Evolutionary conservation across 2,329 filamentous ascomycete genomes (phyloP), one percentile per base, ranked within the genome.

Genomic region (Aureobasidium melanogenum): DNA sequence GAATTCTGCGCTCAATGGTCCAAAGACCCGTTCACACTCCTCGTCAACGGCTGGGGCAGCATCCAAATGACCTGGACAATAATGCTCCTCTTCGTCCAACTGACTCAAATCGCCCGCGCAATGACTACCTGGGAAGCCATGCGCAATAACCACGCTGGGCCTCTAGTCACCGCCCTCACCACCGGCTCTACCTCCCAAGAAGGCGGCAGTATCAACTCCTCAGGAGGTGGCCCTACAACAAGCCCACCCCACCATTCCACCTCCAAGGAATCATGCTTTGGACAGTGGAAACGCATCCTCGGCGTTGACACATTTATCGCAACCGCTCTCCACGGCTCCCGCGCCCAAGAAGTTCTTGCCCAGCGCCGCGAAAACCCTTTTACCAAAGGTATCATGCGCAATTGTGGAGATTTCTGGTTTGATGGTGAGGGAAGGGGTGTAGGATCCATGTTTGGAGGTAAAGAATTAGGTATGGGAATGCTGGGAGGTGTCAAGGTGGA

Each of bases 111-210:
- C 56, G 88, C 91, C 0, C 86, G 91, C 64, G 95, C 92, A 62
- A 88, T 96, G 79, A 99, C 94, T 1, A 99, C 94, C 0, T 97
- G 89, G 75, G 94, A 99, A 75, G 96, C 92, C 73, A 97, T 99
- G 92, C 86, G 87, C 65, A 88, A 90, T 55, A 82, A 85, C 62
- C 81, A 88, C 64, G 80, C 79, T 60, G 81, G 83, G 63, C 84
- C 86, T 0, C 77, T 92, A 34, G 86, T 86, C 7, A 85, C 87
- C 0, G 88, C 89, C 58, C 85, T 96, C 68, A 87, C 91, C 1
- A 90, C 91, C 1, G 84, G 85, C 14, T 80, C 82, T 43, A 82
- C 82, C 3, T 82, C 81, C 3, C 72, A 82, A 64, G 88, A 90
- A 14, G 87, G 85, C 28, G 86, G 87, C 1, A 86, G 89, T 22